Evolutionary conservation across 345 rosid genomes (phyloP), one percentile per base, ranked within the genome.

Genomic region (Salix viminalis): DNA sequence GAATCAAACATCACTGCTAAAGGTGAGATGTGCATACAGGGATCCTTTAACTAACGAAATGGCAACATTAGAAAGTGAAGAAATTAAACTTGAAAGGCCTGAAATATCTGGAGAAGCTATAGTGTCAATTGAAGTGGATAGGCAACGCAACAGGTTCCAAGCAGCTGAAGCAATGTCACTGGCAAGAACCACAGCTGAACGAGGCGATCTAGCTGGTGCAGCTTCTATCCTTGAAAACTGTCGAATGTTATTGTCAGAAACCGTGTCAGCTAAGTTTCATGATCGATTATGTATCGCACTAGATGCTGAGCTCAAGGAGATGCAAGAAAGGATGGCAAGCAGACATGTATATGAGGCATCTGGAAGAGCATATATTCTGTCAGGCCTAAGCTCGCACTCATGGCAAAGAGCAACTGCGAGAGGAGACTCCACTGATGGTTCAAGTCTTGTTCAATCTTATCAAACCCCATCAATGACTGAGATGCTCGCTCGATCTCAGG

Each of bases 401-500:
- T 94, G 99, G 99, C 99, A 96, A 84, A 87, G 99, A 87, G 98
- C 99, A 37, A 94, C 98, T 14, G 83, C 97, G 14, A 94, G 99
- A 86, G 98, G 99, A 39, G 97, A 94, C 85, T 92, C 97, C 71
- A 88, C 92, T 1, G 97, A 92, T 2, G 88, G 95, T 67, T 93
- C 92, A 16, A 96, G 97, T 84, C 86, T 96, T 67, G 82, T 90
- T 37, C 97, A 90, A 60, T 83, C 95, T 32, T 93, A 96, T 72
- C 97, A 90, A 75, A 94, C 99, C 13, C 99, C 95, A 30, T 92
- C 92, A 12, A 96, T 96, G 99, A 83, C 89, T 12, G 92, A 94
- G 88, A 96, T 96, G 99, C 90, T 96, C 32, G 81, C 85, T 77
- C 88, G 90, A 39, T 96, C 99, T 50, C 99, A 90, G 80, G 89